Evolutionary conservation across 2,329 filamentous ascomycete species (phyloP), one percentile per base, ranked within the genome.

Genomic region (Ophiostoma ips): DNA sequence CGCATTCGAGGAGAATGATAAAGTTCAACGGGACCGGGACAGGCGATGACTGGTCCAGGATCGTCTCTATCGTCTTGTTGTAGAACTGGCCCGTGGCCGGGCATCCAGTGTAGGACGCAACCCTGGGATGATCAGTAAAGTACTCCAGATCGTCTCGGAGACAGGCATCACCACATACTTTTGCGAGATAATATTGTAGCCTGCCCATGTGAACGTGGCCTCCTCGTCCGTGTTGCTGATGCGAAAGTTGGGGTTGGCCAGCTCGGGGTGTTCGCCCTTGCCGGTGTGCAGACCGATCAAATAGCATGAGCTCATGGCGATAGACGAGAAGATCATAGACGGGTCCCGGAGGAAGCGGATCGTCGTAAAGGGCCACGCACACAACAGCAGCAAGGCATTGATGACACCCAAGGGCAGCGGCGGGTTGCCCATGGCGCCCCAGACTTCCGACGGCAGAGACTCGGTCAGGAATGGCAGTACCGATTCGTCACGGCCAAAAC

Each of bases 201-300:
- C 71, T 2, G 71, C 64, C 74, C 74, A 77, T 0, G 73, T 75
- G 44, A 65, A 70, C 0, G 67, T 65, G 2, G 73, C 73, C 51
- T 76, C 73, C 50, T 76, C 70, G 48, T 76, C 68, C 0, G 70
- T 70, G 38, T 69, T 66, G 2, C 63, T 64, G 44, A 68, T 64
- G 21, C 67, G 64, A 49, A 68, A 66, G 18, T 67, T 67, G 8
- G 65, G 60, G 0, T 70, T 69, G 12, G 71, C 64, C 49, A 72
- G 73, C 53, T 73, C 70, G 0, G 67, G 66, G 48, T 76, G 67
- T 1, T 64, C 65, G n/a, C 73, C 74, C 10, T 66, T 68, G 5
- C 73, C 73, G 0, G 71, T 75, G 52, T 77, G 73, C 19, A 76
- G 61, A 1, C 74, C 75, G 3, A 74, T 62, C 16, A 72, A 60